Evolutionary conservation across 257 asterid genomes (phyloP).

Genomic region (Solanum acaule): DNA sequence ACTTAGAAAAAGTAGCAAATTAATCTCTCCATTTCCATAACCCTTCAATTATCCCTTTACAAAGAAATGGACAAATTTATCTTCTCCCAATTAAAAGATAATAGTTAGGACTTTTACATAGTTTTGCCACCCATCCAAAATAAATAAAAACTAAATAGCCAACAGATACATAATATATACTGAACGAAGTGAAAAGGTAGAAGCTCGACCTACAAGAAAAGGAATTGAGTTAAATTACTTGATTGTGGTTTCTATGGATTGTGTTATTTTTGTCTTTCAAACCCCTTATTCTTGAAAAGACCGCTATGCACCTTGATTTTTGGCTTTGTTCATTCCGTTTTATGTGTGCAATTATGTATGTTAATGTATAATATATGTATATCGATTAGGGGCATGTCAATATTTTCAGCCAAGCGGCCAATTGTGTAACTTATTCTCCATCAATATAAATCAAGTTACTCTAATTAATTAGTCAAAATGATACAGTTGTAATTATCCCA

Average conservation of each 20-base stretch:
- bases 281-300: neutral
- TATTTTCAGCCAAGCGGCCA: neutral
- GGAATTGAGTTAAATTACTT: neutral
- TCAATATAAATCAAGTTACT: neutral
- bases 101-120: neutral
- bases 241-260: neutral
- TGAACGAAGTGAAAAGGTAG: neutral
- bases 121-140: neutral
- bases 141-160: neutral
- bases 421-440: neutral
- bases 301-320: neutral
- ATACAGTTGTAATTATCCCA: neutral
- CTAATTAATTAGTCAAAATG: neutral
- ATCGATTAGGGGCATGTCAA: neutral
- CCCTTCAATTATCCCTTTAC: neutral
- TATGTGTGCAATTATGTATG: neutral
- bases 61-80: neutral
- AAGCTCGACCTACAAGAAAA: neutral
- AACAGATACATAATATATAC: neutral
- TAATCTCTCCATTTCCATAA: neutral
- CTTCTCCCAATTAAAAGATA: neutral
- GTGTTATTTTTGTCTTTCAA: neutral
- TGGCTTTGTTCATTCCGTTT: neutral
- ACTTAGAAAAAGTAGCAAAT: neutral
- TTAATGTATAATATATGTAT: neutral